Conservation (phyloP, 192 early-diverging fungal genomes). For the Rhizophagus sp. region DNA sequence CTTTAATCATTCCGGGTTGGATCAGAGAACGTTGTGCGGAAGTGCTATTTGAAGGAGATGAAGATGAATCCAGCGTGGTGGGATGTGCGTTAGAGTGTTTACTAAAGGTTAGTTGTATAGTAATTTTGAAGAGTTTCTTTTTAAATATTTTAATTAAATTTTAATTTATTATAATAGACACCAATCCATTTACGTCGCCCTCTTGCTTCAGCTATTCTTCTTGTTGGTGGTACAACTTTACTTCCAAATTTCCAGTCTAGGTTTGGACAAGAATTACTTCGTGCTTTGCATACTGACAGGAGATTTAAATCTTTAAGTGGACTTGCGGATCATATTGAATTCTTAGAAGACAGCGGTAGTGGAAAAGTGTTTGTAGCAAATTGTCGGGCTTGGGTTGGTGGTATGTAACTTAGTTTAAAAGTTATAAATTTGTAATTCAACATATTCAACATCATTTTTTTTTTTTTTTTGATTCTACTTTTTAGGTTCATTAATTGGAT, state of each 20-base stretch:
- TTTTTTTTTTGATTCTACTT: too few relatives aligned
- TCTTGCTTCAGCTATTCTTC: slow-evolving; percentile 62
- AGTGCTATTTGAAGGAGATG: slow-evolving; percentile 77
- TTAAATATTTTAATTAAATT: slow-evolving; percentile 29
- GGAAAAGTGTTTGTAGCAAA: slow-evolving; percentile 68
- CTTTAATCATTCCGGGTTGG: slow-evolving; percentile 77
- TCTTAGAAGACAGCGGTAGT: slow-evolving; percentile 56
- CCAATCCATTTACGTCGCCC: slow-evolving; percentile 73
- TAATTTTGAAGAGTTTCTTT: not conserved
- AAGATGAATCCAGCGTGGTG: slow-evolving; percentile 61
- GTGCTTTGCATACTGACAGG: slow-evolving; percentile 45
- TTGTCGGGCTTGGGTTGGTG: slow-evolving; percentile 80
- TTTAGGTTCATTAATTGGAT: slow-evolving; percentile 70
- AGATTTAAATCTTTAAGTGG: slow-evolving; percentile 51
- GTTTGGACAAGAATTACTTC: slow-evolving; percentile 61
- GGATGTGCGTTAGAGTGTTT: slow-evolving; percentile 59
- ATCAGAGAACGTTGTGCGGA: slow-evolving; percentile 80
- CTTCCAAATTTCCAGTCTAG: slow-evolving; percentile 70
- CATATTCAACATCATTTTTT: not conserved
- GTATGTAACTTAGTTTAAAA: slow-evolving; percentile 27
- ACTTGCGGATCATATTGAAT: slow-evolving; percentile 51
- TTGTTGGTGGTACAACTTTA: slow-evolving; percentile 78
- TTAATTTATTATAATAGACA: slow-evolving; percentile 40
- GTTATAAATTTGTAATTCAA: not conserved
- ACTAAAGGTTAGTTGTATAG: slow-evolving; percentile 36